phyloP scores from a whole-genome alignment of 2,329 filamentous ascomycete species.

The Fusarium sp. region DNA sequence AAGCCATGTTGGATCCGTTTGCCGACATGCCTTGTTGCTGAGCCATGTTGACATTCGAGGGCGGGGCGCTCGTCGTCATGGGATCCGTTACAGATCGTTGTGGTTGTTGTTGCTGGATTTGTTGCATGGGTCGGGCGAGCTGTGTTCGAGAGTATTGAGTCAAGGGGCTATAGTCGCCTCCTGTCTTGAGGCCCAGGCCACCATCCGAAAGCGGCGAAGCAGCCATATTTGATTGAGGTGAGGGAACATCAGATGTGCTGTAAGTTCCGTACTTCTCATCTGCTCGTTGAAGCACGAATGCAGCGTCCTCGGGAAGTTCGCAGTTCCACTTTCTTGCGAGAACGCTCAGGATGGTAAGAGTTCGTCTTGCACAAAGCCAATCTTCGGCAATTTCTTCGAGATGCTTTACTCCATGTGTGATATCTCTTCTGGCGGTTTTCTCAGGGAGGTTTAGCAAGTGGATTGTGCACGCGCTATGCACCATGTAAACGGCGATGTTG shows the following conservation, averaged over 20 bases:
- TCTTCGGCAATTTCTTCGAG: conserved; percentile 96
- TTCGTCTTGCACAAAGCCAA: conserved; percentile 90
- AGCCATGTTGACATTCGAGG: conserved; percentile 17
- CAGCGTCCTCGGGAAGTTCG: conserved; percentile 85
- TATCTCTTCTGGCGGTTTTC: conserved; percentile 88
- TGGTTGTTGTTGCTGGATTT: conserved; percentile 24
- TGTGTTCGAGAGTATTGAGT: conserved; percentile 48
- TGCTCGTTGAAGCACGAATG: conserved; percentile 78
- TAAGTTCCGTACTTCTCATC: conserved; percentile 84
- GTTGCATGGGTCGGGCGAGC: conserved; percentile 37
- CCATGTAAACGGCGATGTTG: conserved; percentile 96
- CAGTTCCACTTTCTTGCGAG: conserved; percentile 91
- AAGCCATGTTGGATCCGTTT: conserved; percentile 35
- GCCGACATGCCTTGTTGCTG: conserved; percentile 37
- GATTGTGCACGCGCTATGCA: conserved; percentile 93
- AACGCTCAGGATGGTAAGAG: conserved; percentile 85
- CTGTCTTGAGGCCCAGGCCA: conserved; percentile 32
- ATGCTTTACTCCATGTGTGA: conserved; percentile 90
- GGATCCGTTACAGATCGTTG: conserved; percentile 22
- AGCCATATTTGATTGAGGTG: conserved; percentile 56
- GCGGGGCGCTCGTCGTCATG: conserved; percentile 27
- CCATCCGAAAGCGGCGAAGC: conserved; percentile 48
- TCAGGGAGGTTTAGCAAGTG: conserved; percentile 94
- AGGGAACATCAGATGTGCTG: conserved; percentile 69
- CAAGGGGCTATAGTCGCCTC: conserved; percentile 50